These are phyloP conservation scores for Ophiognomonia clavigignenti-juglandacearum DNA, from an alignment of 2,329 filamentous ascomycete species.

Conservation along the genomic window DNA sequence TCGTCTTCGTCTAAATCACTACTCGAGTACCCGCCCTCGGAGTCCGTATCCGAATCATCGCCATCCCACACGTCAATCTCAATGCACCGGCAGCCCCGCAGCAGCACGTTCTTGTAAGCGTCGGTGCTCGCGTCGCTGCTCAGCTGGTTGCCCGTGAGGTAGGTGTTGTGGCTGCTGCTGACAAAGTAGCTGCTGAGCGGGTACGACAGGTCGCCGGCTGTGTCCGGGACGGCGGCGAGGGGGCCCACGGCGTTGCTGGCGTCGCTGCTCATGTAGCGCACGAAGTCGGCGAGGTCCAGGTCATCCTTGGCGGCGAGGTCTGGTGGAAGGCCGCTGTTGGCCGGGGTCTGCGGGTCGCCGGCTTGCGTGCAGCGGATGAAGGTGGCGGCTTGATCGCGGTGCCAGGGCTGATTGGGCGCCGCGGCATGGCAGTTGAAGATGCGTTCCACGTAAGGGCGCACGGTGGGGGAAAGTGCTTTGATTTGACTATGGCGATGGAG, in stretches of 20 bases:
- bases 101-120: constrained; percentile 78
- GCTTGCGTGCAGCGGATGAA: constrained; percentile 45
- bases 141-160: constrained; percentile 83
- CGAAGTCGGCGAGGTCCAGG: constrained; percentile 44
- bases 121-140: constrained; percentile 82
- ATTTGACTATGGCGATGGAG: constrained; percentile 26
- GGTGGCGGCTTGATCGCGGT: constrained; percentile 35
- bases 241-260: constrained; percentile 38
- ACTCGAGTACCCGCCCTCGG: constrained; percentile 58
- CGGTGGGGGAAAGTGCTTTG: constrained; percentile 33
- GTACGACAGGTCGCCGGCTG: constrained; percentile 55
- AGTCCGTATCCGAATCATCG: constrained; percentile 58
- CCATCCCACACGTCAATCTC: constrained; percentile 97
- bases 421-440: constrained; percentile 42
- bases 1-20: constrained; percentile 43
- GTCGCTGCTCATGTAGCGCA: constrained; percentile 52
- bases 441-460: constrained; percentile 38
- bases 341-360: constrained; percentile 21
- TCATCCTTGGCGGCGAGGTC: constrained; percentile 25
- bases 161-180: constrained; percentile 93
- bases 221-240: constrained; percentile 11
- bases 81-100: constrained; percentile 82
- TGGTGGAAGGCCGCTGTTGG: constrained; percentile 22
- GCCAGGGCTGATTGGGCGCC: constrained; percentile 38
- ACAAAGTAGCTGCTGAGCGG: constrained; percentile 90